These are phyloP conservation scores for Exophiala mesophila DNA, from an alignment of 2,329 filamentous ascomycete species.

Conservation along the genomic window DNA sequence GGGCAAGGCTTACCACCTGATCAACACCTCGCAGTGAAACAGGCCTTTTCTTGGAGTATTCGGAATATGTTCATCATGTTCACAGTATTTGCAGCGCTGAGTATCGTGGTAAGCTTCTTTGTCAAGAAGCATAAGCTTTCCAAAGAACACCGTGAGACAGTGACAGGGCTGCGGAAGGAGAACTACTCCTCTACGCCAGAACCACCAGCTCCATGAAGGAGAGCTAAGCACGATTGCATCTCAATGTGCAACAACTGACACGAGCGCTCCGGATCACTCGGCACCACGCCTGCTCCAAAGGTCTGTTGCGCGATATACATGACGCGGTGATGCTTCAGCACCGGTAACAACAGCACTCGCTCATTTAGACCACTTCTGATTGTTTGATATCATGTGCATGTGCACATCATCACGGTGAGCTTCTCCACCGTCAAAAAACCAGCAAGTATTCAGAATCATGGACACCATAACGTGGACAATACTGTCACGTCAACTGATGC, in stretches of 20 bases:
- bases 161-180: constrained; percentile 40
- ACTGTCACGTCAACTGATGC: too few species aligned
- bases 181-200: constrained; percentile 1
- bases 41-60: constrained; percentile 40
- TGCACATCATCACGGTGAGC: constrained; percentile 17
- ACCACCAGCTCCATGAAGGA: too few species aligned
- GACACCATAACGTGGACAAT: too few species aligned
- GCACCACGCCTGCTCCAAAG: background rate
- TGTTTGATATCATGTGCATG: constrained; percentile 4
- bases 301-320: background rate
- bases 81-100: constrained; percentile 13
- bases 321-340: constrained; percentile 17
- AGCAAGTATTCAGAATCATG: too few species aligned
- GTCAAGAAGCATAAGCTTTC: constrained; percentile 36
- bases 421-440: constrained; percentile 23
- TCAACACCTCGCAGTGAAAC: constrained; percentile 37
- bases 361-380: constrained; percentile 6
- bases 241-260: background rate
- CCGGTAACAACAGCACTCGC: constrained; percentile 13
- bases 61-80: constrained; percentile 48
- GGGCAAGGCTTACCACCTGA: constrained; percentile 25
- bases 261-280: background rate
- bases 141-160: constrained; percentile 39
- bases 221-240: background rate
- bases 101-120: constrained; percentile 30